Base-by-base conservation (phyloP, 2,329 filamentous ascomycete species). In the Didymella pomorum region DNA sequence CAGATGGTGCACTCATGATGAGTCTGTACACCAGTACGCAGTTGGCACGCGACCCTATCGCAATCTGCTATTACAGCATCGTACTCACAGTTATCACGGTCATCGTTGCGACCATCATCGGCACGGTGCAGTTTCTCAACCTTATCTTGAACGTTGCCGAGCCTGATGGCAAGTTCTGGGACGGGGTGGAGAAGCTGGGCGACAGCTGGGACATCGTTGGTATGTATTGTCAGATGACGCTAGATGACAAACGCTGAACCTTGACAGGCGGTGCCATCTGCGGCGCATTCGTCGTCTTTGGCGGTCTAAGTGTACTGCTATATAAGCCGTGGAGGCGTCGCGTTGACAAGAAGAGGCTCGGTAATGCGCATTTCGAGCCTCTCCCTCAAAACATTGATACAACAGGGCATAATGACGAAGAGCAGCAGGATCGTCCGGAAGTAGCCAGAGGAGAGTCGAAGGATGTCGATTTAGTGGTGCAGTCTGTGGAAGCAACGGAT, bases 1-100 rank as follows among this genome's bases (percentile, higher is more conserved):
- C 89, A 0, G 95, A 98, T 69, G 94, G 94, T 23, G 94, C 94
- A 1, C 83, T 97, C 20, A 98, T 98, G 93, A 93, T 97, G 86
- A 89, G 90, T 0, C 82, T 98, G 1, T 98, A 99, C 78, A 93
- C 93, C 0, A 90, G 89, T 37, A 91, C 86, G 12, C 79, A 89
- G 28, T 88, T 96, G 45, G 88, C 91, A 0, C 83, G 90, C 56
- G 93, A 98, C 70, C 85, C 85, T 1, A 87, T 98, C n/a, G 93
- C 93, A 0, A 93, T 97, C 45, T 80, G 97, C 1, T 98, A 98
- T 79, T 98, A 97, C 78, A 96, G 92, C 12, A 90, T 94, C 65
- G 90, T 96, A 0, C 83, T 97, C 26, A 97, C 92, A 0, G 86
- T 85, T 3, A 86, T 97, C 50, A 97, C 93, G 0, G 90, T 97